Evolutionary conservation across 176 grass and related monocot genomes (phyloP), one percentile per base, ranked within the genome.

Genomic region (Oryza australiensis): DNA sequence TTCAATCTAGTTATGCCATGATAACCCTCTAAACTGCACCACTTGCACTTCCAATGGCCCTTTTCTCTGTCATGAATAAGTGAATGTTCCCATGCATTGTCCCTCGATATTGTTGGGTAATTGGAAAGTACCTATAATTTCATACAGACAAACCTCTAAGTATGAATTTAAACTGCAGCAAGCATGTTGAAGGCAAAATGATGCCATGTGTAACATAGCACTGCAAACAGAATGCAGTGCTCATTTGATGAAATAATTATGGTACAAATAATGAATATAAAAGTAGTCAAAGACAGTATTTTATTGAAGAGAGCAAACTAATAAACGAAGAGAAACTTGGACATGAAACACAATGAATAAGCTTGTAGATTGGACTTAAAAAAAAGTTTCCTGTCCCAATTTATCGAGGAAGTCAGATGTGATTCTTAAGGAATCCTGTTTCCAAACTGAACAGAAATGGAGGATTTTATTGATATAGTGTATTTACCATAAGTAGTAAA

Each of bases 41-140:
- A 86, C 35, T 86, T 86, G 85, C 85, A 86, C 35, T 86, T 80
- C 84, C 84, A 86, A 18, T 81, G 78, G 67, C 77, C 77, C 29
- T 86, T 86, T 29, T 79, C 77, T 60, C 35, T 86, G 70, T 86
- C 84, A 81, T 75, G 73, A 68, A 86, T 38, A 63, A 86, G 77
- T 43, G 84, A 86, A 81, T 86, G 84, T 15, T 86, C 77, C 84
- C 84, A 86, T 68, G 77, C 84, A 75, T 33, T 74, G 62, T 80
- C 70, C 70, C 70, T 80, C 29, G 67, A n/a, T 22, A 35, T 74
- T 62, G 45, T 57, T 1, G 46, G 70, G 77, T 60, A 67, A 80
- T 43, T 73, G 60, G 20, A 73, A 74, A 5, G 12, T 24, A 60
- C 84, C 77, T 86, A 75, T 8, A 80, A 80, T 73, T 38, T 66